These are phyloP conservation scores for Puccinia triticina DNA, from an alignment of 1,284 basidiomycete genomes.

Conservation along the genomic window DNA sequence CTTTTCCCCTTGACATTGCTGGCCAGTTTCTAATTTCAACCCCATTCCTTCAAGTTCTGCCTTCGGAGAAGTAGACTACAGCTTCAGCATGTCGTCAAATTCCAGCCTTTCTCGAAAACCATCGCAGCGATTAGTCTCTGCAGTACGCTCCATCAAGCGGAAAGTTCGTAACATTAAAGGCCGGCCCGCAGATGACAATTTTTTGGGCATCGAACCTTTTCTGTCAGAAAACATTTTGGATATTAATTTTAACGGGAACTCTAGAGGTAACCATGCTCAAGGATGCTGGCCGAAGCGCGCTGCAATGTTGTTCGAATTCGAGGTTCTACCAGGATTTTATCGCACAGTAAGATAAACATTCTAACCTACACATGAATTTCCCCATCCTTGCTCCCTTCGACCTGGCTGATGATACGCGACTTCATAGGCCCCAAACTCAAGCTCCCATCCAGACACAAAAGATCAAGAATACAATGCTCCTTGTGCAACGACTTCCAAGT, in stretches of 20 bases:
- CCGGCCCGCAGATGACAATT: not conserved
- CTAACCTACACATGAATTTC: not conserved
- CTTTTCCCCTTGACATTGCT: not conserved
- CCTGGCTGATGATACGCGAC: not conserved
- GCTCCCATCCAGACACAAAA: not conserved
- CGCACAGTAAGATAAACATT: not conserved
- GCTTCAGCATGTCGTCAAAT: not conserved
- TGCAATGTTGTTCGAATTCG: conserved; percentile 1
- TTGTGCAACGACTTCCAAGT: not conserved
- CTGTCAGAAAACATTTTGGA: not conserved
- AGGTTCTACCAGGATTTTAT: not conserved
- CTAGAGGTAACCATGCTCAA: not conserved
- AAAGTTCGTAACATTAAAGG: not conserved
- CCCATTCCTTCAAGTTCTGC: too few relatives aligned
- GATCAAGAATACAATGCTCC: not conserved
- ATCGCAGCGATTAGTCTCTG: not conserved
- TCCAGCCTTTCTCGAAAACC: not conserved
- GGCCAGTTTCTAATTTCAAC: not conserved
- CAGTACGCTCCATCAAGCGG: conserved; percentile 3
- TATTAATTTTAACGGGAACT: not conserved
- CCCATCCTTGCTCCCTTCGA: not conserved
- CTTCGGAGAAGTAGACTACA: not conserved
- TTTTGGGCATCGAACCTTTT: not conserved
- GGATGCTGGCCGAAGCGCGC: not conserved
- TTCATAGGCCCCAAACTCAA: not conserved